Evolutionary conservation across 1,139 yeast genomes (phyloP).

Genomic region (Petasospora rhodanensis): DNA sequence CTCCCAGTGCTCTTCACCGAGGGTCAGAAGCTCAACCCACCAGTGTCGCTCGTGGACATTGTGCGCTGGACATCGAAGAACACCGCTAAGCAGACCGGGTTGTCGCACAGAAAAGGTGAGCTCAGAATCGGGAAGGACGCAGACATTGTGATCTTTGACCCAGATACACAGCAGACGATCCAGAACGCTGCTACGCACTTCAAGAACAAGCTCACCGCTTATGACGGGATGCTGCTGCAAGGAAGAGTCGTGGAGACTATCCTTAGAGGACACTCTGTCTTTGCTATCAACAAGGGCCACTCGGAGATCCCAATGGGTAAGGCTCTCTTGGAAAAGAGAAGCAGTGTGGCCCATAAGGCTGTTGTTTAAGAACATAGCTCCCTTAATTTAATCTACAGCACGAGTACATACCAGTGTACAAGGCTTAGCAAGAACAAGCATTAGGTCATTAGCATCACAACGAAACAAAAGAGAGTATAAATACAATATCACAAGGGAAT

Average conservation of each 20-base stretch:
- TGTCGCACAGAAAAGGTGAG: constrained; percentile 66
- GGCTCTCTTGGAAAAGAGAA: constrained; percentile 49
- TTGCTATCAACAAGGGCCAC: constrained; percentile 53
- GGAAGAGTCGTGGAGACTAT: constrained; percentile 80
- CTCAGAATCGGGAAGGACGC: constrained; percentile 77
- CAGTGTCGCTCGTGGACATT: constrained; percentile 56
- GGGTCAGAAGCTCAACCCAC: constrained; percentile 51
- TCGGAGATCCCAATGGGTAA: constrained; percentile 52
- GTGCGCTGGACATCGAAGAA: constrained; percentile 75
- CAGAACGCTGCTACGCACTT: constrained; percentile 59
- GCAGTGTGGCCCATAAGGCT: not conserved
- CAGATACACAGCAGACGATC: constrained; percentile 49
- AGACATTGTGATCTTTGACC: constrained; percentile 79
- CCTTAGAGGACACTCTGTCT: constrained; percentile 69
- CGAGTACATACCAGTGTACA: no score
- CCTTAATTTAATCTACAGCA: no score
- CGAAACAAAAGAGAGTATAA: no score
- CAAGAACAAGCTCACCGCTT: constrained; percentile 86
- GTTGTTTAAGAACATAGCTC: no score
- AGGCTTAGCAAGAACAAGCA: no score
- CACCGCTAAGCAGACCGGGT: constrained; percentile 83
- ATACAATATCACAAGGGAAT: no score
- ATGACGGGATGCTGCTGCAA: constrained; percentile 59
- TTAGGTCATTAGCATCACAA: no score
- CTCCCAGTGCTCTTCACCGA: constrained; percentile 77